Base-by-base conservation (phyloP, 768 basidiomycete genomes). In the Lactifluus piperatus region DNA sequence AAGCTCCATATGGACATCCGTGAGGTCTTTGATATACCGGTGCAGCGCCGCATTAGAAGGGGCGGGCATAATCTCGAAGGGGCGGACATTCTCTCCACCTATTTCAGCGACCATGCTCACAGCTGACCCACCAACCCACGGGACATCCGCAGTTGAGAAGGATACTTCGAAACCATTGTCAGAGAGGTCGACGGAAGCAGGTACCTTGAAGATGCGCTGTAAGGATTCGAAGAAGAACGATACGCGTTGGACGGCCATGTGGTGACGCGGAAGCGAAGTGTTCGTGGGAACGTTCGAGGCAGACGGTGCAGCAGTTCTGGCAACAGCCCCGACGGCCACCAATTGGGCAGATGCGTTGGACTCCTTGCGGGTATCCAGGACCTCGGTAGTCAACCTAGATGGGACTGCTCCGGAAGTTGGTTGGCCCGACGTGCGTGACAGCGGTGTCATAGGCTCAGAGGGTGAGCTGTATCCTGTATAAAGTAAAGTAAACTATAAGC, bases 211-310 rank as follows among this genome's bases (percentile, higher is more conserved):
- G 47, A 29, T 20, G 3, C 48, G 52, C 18, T 51, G 51, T 20
- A 62, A 14, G 27, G 54, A 50, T 4, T 60, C 53, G 36, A 60
- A 62, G 30, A 60, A 60, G 51, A 49, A 60, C 22, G 47, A 52
- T 18, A 60, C 30, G 10, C 60, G 51, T 9, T 60, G 61, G 51
- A 51, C 48, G 29, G 57, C 44, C 27, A 51, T 45, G 8, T 50
- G 50, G 18, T 49, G 34, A 14, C 29, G 39, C 2, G 50, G 9
- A 6, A 22, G 57, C 32, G 6, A 7, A 5, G 61, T 29, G 32
- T 4, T n/a, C 2, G 44, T 32, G 27, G 41, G 8, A n/a, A n/a
- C 27, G 11, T 37, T 45, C 14, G 51, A 45, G 2, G 58, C 30
- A 5, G 56, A 59, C 4, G 52, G 22, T 0, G 16, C 22, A 7